Evolutionary conservation across 1,139 yeast species (phyloP).

Genomic region (Taphrina communis): DNA sequence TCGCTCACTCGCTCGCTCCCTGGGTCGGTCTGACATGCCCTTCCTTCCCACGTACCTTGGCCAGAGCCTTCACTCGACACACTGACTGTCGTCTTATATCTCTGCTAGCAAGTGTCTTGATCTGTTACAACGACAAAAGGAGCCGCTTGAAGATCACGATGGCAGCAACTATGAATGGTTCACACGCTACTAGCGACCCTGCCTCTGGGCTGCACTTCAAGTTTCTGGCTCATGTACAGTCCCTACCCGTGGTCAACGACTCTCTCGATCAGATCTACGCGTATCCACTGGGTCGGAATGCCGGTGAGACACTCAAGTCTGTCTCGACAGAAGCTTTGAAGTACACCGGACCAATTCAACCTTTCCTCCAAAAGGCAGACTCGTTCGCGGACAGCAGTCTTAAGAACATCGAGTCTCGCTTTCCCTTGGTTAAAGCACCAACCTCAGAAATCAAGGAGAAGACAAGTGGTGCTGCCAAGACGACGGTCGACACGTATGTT

Average conservation of each 20-base stretch:
- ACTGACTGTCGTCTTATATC: too few relatives aligned
- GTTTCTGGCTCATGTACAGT: slow-evolving; percentile 32
- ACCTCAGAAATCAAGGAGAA: slow-evolving; percentile 35
- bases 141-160: background rate
- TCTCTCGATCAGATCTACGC: slow-evolving; percentile 32
- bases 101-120: too few relatives aligned
- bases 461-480: slow-evolving; percentile 41
- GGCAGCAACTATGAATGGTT: slow-evolving; percentile 24
- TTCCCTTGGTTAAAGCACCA: slow-evolving; percentile 37
- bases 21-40: background rate
- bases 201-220: slow-evolving; percentile 22
- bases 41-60: background rate
- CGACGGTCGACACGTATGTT: slow-evolving; percentile 40
- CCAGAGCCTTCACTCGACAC: too few relatives aligned
- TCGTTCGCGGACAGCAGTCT: slow-evolving; percentile 34
- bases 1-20: background rate
- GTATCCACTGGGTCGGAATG: slow-evolving; percentile 28
- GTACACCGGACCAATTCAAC: slow-evolving; percentile 34
- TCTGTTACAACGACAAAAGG: too few relatives aligned
- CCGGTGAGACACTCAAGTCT: slow-evolving; percentile 26
- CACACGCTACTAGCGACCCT: background rate
- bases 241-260: slow-evolving; percentile 37
- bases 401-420: slow-evolving; percentile 30
- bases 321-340: slow-evolving; percentile 19
- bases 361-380: slow-evolving; percentile 37